Evolutionary conservation across 2,329 filamentous ascomycete species (phyloP).

Genomic region (Fusarium tupiense): DNA sequence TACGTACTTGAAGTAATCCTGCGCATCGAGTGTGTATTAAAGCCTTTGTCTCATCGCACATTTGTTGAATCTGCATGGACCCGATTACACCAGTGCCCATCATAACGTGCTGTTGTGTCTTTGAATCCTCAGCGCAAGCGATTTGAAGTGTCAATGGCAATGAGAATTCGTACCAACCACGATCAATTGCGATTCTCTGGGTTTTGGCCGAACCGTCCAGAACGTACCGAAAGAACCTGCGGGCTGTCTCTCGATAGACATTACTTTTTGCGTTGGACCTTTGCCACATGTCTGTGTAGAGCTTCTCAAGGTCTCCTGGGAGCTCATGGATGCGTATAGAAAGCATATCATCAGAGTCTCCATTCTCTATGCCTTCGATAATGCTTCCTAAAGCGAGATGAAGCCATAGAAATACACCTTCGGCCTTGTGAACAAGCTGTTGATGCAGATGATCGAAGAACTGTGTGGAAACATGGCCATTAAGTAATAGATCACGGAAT

Average conservation of each 20-base stretch:
- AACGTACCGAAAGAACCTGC: background rate
- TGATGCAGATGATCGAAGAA: fast-evolving
- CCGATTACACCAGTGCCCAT: too few species aligned
- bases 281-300: conserved; percentile 24
- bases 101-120: background rate
- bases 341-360: background rate
- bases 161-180: too few species aligned
- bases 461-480: fast-evolving
- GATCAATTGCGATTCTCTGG: too few species aligned
- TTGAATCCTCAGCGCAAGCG: background rate
- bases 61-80: too few species aligned
- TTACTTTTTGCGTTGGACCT: background rate
- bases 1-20: background rate
- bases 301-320: background rate
- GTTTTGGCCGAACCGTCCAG: too few species aligned
- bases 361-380: background rate
- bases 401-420: conserved; percentile 5
- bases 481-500: fast-evolving
- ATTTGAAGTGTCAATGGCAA: background rate
- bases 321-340: background rate
- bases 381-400: background rate
- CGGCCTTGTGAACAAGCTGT: background rate
- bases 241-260: conserved; percentile 3
- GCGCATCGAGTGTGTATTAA: background rate
- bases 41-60: fast-evolving